Percentiles rank a stretch among this genome's conserved stretches.
Evolutionary conservation across 2,329 filamentous ascomycete genomes (phyloP).

Genomic region (Talaromyces verruculosus): DNA sequence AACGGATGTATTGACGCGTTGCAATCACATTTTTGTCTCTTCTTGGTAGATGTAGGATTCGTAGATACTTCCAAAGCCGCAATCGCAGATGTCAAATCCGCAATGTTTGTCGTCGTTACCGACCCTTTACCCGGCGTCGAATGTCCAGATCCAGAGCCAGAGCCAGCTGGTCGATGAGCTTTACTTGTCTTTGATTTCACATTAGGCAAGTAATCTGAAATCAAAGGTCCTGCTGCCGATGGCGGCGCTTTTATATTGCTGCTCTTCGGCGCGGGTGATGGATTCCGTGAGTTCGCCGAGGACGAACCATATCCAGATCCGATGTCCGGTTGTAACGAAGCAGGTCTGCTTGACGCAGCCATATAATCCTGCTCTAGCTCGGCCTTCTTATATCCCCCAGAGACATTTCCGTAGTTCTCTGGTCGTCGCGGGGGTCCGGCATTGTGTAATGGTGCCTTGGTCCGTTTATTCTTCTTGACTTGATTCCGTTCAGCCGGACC

Average conservation of each 20-base stretch:
- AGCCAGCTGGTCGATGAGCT: slow-evolving; percentile 30
- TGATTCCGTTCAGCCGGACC: slow-evolving; percentile 34
- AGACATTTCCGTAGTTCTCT: slow-evolving; percentile 62
- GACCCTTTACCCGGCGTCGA: slow-evolving; percentile 64
- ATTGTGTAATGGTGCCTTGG: slow-evolving; percentile 61
- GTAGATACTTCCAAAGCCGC: slow-evolving; percentile 86
- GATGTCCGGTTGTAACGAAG: slow-evolving; percentile 40
- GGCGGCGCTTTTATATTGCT: slow-evolving; percentile 53
- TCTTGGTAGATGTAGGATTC: slow-evolving; percentile 68
- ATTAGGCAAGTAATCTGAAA: slow-evolving; percentile 70
- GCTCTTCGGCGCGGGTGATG: slow-evolving; percentile 37
- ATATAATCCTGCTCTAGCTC: slow-evolving; percentile 72
- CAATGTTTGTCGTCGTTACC: slow-evolving; percentile 50
- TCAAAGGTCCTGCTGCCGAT: slow-evolving; percentile 73
- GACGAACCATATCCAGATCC: slow-evolving; percentile 39
- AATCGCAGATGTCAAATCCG: slow-evolving; percentile 72
- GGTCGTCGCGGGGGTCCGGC: slow-evolving; percentile 62
- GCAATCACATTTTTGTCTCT: slow-evolving; percentile 76
- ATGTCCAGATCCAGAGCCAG: slow-evolving; percentile 32
- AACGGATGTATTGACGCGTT: slow-evolving; percentile 85
- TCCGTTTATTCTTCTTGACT: slow-evolving; percentile 56
- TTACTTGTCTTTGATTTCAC: slow-evolving; percentile 58
- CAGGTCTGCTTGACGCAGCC: slow-evolving; percentile 54
- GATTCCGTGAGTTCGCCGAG: slow-evolving; percentile 48
- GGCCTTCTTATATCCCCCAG: slow-evolving; percentile 75